Conservation (phyloP, 2,329 filamentous ascomycete genomes). For the Paraphoma chrysanthemicola region DNA sequence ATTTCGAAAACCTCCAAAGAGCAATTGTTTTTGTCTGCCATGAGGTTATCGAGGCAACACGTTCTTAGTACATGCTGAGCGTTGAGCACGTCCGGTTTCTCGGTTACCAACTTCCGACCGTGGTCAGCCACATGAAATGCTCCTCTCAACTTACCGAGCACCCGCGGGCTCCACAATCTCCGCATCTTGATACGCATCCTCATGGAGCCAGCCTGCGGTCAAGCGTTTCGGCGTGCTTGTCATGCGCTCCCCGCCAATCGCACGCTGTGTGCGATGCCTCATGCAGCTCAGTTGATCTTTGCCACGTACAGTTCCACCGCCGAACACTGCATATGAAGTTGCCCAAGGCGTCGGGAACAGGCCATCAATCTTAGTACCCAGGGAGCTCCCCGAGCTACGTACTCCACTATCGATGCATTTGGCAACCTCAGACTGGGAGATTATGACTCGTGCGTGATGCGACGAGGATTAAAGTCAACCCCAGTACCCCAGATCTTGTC, state of each 20-base stretch:
- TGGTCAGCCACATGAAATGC: neutral
- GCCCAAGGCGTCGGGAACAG: slow-evolving; percentile 2
- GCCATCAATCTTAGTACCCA: neutral
- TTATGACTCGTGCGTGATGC: slow-evolving; percentile 7
- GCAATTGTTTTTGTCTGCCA: neutral
- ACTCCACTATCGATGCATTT: slow-evolving; percentile 8
- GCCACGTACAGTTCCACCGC: neutral
- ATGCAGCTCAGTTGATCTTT: slow-evolving; percentile 4
- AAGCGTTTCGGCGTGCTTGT: neutral
- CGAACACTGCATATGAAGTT: neutral
- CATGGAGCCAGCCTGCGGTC: slow-evolving; percentile 4
- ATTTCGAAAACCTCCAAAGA: neutral
- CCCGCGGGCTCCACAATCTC: slow-evolving; percentile 3
- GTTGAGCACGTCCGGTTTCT: neutral
- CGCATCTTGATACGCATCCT: slow-evolving; percentile 3
- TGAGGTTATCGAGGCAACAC: too few species aligned
- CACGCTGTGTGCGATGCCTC: neutral
- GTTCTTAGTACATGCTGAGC: neutral
- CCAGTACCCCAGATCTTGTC: slow-evolving; percentile 9
- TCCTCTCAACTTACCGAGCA: slow-evolving; percentile 5
- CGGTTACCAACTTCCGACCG: slow-evolving; percentile 16
- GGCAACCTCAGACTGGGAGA: slow-evolving; percentile 5
- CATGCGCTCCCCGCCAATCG: slow-evolving; percentile 5
- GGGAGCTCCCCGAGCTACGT: neutral
- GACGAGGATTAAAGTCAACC: slow-evolving; percentile 10